These are phyloP conservation scores for Diaporthe batatas DNA, from an alignment of 2,329 filamentous ascomycete species.

Conservation along the genomic window DNA sequence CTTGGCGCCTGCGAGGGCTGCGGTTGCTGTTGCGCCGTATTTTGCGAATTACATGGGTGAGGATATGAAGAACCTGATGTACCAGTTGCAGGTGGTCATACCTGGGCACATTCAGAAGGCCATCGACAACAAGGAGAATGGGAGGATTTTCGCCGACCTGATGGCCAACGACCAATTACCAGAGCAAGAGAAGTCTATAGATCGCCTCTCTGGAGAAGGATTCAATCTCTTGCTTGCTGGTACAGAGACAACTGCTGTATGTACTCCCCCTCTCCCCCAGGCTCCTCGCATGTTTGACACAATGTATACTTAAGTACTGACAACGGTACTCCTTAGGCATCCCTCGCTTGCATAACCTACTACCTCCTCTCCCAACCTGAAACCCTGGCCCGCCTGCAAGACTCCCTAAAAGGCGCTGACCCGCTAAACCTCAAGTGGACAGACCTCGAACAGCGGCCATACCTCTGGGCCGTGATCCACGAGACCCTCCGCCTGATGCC, in stretches of 20 bases:
- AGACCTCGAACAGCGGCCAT: constrained; percentile 45
- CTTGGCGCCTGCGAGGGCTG: constrained; percentile 48
- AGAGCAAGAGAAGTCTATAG: constrained; percentile 41
- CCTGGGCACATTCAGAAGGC: constrained; percentile 46
- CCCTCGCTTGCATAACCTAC: constrained; percentile 23
- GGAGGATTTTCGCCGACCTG: constrained; percentile 48
- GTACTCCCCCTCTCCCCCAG: no score
- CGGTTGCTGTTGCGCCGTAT: constrained; percentile 46
- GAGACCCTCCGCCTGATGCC: constrained; percentile 46
- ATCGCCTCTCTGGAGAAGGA: constrained; percentile 43
- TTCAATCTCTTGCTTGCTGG: constrained; percentile 44
- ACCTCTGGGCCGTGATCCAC: constrained; percentile 45
- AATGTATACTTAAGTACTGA: background rate
- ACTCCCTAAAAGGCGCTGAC: constrained; percentile 2
- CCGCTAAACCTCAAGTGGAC: constrained; percentile 42
- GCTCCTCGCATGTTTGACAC: background rate
- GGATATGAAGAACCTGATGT: constrained; percentile 47
- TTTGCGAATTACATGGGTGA: constrained; percentile 44
- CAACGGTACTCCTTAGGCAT: background rate
- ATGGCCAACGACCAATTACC: constrained; percentile 45
- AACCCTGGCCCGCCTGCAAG: background rate
- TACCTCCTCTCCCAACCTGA: constrained; percentile 23
- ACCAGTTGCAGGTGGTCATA: constrained; percentile 47
- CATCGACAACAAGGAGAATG: constrained; percentile 43
- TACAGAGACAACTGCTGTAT: constrained; percentile 43